Percentiles rank a stretch among this genome's conserved stretches.
phyloP scores from a whole-genome alignment of 805 yeast species.

The Cyberlindnera nakhonratchasimensis region DNA sequence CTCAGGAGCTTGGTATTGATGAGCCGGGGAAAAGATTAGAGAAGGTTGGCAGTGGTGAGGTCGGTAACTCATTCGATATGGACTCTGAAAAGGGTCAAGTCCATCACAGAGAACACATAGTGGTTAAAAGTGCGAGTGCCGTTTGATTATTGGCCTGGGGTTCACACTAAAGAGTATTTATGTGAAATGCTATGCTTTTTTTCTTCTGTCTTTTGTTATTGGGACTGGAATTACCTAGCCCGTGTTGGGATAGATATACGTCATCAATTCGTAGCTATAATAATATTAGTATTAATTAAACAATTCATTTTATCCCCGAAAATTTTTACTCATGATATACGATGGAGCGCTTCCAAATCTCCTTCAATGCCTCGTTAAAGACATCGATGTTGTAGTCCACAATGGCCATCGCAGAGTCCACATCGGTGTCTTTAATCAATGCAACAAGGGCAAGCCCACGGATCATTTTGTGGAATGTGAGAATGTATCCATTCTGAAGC shows the following conservation, averaged over 20 bases:
- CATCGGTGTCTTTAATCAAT: slow-evolving; percentile 52
- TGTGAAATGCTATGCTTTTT: too few relatives aligned
- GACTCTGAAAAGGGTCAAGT: slow-evolving; percentile 12
- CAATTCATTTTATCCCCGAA: too few relatives aligned
- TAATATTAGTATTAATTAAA: too few relatives aligned
- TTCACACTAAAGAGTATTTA: too few relatives aligned
- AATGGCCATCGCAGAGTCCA: slow-evolving; percentile 52
- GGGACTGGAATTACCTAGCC: too few relatives aligned
- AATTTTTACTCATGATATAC: slow-evolving; percentile 1
- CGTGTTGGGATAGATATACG: too few relatives aligned
- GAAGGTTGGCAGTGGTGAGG: neutral
- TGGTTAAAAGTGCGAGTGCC: too few relatives aligned
- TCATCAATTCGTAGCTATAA: too few relatives aligned
- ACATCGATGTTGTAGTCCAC: slow-evolving; percentile 87
- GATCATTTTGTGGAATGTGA: slow-evolving; percentile 87
- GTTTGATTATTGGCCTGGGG: too few relatives aligned
- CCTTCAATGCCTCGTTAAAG: slow-evolving; percentile 71
- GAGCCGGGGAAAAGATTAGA: neutral
- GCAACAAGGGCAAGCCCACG: slow-evolving; percentile 91
- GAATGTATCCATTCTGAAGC: slow-evolving; percentile 77
- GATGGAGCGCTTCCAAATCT: slow-evolving; percentile 44
- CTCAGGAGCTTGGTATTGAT: slow-evolving; percentile 12
- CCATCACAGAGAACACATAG: slow-evolving; percentile 6
- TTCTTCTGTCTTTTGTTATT: too few relatives aligned
- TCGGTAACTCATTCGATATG: neutral